Evolutionary conservation across 495 filamentous ascomycete genomes (phyloP), one percentile per base, ranked within the genome.

Genomic region (Hyaloscypha bicolor): DNA sequence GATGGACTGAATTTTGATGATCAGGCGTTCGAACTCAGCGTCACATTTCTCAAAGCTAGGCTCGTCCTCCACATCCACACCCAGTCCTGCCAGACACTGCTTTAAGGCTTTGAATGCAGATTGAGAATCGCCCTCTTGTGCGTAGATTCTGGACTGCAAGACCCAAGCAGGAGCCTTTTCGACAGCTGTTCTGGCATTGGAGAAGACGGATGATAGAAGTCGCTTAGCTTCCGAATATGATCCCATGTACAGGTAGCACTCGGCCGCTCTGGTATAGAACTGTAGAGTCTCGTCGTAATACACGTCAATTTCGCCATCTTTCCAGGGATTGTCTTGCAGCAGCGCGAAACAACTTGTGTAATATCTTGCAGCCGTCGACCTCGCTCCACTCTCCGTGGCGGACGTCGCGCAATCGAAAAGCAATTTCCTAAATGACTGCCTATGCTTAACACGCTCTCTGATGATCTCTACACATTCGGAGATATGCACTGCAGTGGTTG

Each of bases 201-300:
- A 71, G 68, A 94, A 89, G 8, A 93, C 85, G 9, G 81, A 81
- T 57, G 86, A 76, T 4, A 96, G 83, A 32, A 93, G 77, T 16
- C 78, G 77, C 32, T 89, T 82, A 61, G 91, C 90, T 61, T 88
- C 82, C 19, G 81, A 75, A 68, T 86, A 84, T 33, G 90, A 83
- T 3, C 85, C 88, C 80, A 92, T 89, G 68, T 90, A 93, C 76
- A 90, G 90, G 68, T 89, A 85, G 76, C 90, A 91, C 75, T 96
- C 93, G n/a, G 93, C 90, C 4, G 91, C 85, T 67, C 89, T 85
- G 11, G 89, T 86, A 72, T 90, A 87, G 16, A 96, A 77, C 60
- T 87, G 84, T 55, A 94, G 79, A 0, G 91, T 95, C 76, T 96
- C 93, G n/a, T 92, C 86, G 69, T 96, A 96, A 63, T 87, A 88